phyloP scores from a whole-genome alignment of 1,284 basidiomycete genomes.

The Fomitopsis pinicola region DNA sequence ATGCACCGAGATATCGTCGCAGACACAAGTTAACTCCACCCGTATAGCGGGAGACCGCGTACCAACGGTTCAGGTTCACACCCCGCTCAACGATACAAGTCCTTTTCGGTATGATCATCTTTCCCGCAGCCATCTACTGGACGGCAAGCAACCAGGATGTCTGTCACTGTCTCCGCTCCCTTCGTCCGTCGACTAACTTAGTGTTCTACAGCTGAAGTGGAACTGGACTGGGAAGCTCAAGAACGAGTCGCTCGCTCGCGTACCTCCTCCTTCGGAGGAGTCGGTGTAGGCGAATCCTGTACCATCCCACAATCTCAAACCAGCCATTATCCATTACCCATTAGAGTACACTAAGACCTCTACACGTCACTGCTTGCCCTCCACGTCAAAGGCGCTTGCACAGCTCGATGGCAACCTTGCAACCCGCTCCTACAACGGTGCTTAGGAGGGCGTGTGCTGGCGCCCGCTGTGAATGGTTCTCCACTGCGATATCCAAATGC shows the following conservation, averaged over 20 bases:
- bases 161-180: conserved; percentile 20
- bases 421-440: conserved; percentile 82
- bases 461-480: conserved; percentile 86
- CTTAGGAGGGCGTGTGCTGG: conserved; percentile 90
- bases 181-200: background rate
- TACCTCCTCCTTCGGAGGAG: conserved; percentile 11
- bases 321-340: background rate
- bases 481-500: conserved; percentile 90
- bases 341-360: conserved; percentile 3
- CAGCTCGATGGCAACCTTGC: conserved; percentile 85
- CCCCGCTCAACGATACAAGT: conserved; percentile 51
- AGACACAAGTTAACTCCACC: background rate
- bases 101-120: conserved; percentile 42
- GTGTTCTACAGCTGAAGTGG: conserved; percentile 28
- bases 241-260: conserved; percentile 29
- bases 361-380: background rate
- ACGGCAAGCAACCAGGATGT: conserved; percentile 29
- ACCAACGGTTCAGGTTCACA: conserved; percentile 78
- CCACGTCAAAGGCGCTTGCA: conserved; percentile 70
- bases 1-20: background rate
- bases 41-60: conserved; percentile 71
- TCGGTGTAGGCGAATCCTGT: conserved; percentile 11
- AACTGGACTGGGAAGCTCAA: conserved; percentile 34
- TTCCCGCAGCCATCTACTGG: conserved; percentile 44
- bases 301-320: conserved; percentile 3